A percentile compares a stretch with the other conserved stretches of the same genome.
Conservation (phyloP, 2,329 filamentous ascomycete species). For the Ascochyta lentis region DNA sequence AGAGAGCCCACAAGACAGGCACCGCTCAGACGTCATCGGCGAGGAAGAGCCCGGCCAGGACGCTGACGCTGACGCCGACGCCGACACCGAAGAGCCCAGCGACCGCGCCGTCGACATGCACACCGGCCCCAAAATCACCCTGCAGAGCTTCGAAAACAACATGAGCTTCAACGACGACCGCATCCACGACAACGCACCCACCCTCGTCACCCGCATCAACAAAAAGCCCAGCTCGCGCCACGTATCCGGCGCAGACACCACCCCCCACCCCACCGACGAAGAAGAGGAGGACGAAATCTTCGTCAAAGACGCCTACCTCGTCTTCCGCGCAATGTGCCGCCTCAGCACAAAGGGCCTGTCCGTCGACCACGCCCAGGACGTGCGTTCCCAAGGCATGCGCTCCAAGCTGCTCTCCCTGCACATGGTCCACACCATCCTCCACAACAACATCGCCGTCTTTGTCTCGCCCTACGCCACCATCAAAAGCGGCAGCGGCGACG, state of each 20-base stretch:
- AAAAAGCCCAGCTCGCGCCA: constrained; percentile 51
- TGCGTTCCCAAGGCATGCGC: constrained; percentile 94
- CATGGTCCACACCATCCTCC: constrained; percentile 91
- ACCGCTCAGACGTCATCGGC: constrained; percentile 40
- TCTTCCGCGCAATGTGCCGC: constrained; percentile 97
- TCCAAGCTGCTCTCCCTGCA: constrained; percentile 96
- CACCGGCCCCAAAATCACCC: constrained; percentile 65
- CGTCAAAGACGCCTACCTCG: constrained; percentile 94
- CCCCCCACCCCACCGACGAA: constrained; percentile 56
- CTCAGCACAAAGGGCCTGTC: constrained; percentile 90
- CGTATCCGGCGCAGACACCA: constrained; percentile 53
- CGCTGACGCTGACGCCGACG: neutral
- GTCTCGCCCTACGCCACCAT: constrained; percentile 92
- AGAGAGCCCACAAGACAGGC: constrained; percentile 29
- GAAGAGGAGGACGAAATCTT: constrained; percentile 92
- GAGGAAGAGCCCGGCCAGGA: constrained; percentile 46
- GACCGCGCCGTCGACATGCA: constrained; percentile 56
- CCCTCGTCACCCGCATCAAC: constrained; percentile 68
- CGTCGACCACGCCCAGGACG: constrained; percentile 88
- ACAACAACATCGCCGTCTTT: constrained; percentile 92
- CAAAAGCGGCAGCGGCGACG: constrained; percentile 85
- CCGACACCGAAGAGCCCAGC: constrained; percentile 48
- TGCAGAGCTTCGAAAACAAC: constrained; percentile 72
- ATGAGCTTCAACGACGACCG: constrained; percentile 70
- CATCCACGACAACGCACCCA: constrained; percentile 71